A percentile compares a stretch with the other conserved stretches of the same genome.
phyloP scores from a whole-genome alignment of 495 filamentous ascomycete genomes.

The Xylaria grammica region DNA sequence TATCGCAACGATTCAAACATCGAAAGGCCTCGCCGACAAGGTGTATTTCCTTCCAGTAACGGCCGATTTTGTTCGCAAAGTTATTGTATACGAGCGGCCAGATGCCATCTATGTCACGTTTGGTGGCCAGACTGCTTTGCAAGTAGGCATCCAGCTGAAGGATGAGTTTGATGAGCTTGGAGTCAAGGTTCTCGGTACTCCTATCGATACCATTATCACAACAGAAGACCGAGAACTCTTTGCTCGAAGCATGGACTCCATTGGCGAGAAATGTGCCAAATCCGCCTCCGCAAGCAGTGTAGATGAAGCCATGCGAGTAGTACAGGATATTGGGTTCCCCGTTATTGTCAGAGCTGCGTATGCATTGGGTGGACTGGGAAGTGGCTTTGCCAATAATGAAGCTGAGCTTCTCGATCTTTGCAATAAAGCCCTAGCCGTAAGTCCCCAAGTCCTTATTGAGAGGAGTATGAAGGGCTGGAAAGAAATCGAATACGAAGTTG shows the following conservation, averaged over 20 bases:
- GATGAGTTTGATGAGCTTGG: constrained; percentile 92
- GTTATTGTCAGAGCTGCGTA: constrained; percentile 98
- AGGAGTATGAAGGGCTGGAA: constrained; percentile 99
- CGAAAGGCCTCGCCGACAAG: constrained; percentile 95
- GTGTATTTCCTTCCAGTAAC: constrained; percentile 98
- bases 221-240: constrained; percentile 98
- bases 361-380: constrained; percentile 92
- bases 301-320: constrained; percentile 82
- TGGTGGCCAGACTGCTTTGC: constrained; percentile 92
- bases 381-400: constrained; percentile 93
- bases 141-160: constrained; percentile 94
- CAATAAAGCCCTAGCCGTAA: constrained; percentile 90
- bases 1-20: constrained; percentile 98
- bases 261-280: constrained; percentile 96
- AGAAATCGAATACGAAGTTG: constrained; percentile 98
- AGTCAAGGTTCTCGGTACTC: constrained; percentile 92
- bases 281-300: constrained; percentile 87
- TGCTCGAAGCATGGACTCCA: constrained; percentile 96
- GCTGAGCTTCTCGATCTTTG: constrained; percentile 88
- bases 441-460: constrained; percentile 95
- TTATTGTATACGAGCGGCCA: constrained; percentile 88
- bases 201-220: constrained; percentile 96
- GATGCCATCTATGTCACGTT: constrained; percentile 97
- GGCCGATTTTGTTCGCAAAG: constrained; percentile 95
- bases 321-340: constrained; percentile 90